Evolutionary conservation across 2,329 filamentous ascomycete species (phyloP).

Genomic region (Gnomoniopsis sp.): DNA sequence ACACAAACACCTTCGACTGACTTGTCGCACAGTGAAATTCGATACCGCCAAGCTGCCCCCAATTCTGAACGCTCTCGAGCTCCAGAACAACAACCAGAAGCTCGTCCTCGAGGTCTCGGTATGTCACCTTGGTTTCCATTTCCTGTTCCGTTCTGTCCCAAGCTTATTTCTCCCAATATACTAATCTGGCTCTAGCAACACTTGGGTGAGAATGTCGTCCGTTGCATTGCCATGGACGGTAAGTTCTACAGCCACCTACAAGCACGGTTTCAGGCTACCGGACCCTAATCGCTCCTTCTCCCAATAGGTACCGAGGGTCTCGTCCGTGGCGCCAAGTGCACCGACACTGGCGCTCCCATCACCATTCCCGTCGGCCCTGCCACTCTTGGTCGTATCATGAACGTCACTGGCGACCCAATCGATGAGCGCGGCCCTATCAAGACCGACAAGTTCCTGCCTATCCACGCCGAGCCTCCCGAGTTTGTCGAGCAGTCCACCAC

Average conservation of each 20-base stretch:
- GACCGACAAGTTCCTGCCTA: constrained; percentile 79
- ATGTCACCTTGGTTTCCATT: constrained; percentile 46
- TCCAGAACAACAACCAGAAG: constrained; percentile 88
- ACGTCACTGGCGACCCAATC: constrained; percentile 99
- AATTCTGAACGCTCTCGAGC: constrained; percentile 96
- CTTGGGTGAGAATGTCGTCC: constrained; percentile 97
- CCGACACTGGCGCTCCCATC: constrained; percentile 92
- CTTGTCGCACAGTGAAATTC: constrained; percentile 76
- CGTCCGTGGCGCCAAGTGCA: constrained; percentile 80
- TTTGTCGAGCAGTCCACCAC: constrained; percentile 96
- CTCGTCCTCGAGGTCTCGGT: constrained; percentile 95
- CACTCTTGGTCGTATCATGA: constrained; percentile 98
- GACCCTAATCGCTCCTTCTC: constrained; percentile 17
- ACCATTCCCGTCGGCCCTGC: constrained; percentile 90
- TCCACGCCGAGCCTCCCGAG: constrained; percentile 88
- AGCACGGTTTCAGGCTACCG: constrained; percentile 12
- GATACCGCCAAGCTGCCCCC: constrained; percentile 87
- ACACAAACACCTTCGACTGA: constrained; percentile 18
- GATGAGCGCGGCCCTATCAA: constrained; percentile 99
- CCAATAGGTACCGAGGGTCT: constrained; percentile 94
- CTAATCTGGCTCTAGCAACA: constrained; percentile 74
- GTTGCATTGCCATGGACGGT: constrained; percentile 99
- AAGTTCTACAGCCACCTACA: constrained; percentile 37
- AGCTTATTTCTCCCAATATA: constrained; percentile 7
- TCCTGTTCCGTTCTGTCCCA: no score